Conservation (phyloP, 805 yeast genomes). For the Ogataea methanolica region DNA sequence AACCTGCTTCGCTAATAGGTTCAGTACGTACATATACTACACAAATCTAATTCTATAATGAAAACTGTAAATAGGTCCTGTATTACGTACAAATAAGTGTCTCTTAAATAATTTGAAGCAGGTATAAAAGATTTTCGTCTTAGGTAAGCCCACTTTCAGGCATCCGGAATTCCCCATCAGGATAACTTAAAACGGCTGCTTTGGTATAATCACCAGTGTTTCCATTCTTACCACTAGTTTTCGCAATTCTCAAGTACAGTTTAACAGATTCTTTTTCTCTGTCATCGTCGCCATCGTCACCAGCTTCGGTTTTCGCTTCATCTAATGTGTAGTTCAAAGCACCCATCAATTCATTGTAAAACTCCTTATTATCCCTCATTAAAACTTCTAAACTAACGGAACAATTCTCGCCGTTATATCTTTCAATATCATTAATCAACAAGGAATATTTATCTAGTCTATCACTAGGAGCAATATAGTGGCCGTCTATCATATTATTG, state of each 20-base stretch:
- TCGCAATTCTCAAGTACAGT: slow-evolving; percentile 55
- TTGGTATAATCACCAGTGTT: slow-evolving; percentile 54
- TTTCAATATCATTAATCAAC: slow-evolving; percentile 74
- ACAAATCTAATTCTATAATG: too few relatives aligned
- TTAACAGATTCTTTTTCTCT: slow-evolving; percentile 25
- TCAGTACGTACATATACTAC: too few relatives aligned
- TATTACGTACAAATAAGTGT: too few relatives aligned
- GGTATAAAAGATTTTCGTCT: background rate
- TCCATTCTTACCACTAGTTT: slow-evolving; percentile 26
- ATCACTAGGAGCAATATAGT: slow-evolving; percentile 22
- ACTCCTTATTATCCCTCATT: slow-evolving; percentile 25
- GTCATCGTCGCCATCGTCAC: background rate
- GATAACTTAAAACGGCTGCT: slow-evolving; percentile 58
- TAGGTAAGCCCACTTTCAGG: slow-evolving; percentile 14
- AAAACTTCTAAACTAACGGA: slow-evolving; percentile 39
- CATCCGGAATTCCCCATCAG: slow-evolving; percentile 43
- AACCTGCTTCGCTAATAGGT: too few relatives aligned
- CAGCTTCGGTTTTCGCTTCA: background rate
- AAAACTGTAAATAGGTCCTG: too few relatives aligned
- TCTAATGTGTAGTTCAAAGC: slow-evolving; percentile 24
- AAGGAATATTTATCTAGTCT: slow-evolving; percentile 53
- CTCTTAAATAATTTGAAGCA: too few relatives aligned
- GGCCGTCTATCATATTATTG: slow-evolving; percentile 20
- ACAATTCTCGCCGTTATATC: slow-evolving; percentile 52
- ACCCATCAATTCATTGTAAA: slow-evolving; percentile 27